Evolutionary conservation across 768 basidiomycete species (phyloP).

Genomic region (Boletus tylopilopsis): DNA sequence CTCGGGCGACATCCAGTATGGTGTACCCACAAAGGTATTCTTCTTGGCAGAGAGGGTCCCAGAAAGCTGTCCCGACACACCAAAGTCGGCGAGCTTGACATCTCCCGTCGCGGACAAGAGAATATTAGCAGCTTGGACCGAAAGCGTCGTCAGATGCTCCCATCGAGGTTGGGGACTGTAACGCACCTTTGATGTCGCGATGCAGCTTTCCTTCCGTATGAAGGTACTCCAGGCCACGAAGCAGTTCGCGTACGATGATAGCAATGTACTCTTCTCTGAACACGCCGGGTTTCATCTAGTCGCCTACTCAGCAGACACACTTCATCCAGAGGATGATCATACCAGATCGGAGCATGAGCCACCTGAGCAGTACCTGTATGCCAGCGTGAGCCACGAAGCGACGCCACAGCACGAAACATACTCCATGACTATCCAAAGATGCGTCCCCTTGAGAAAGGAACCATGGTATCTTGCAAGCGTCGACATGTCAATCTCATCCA

Average conservation of each 20-base stretch:
- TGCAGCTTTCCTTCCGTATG: constrained; percentile 96
- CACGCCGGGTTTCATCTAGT: constrained; percentile 95
- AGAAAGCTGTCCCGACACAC: constrained; percentile 95
- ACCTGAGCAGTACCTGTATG: constrained; percentile 85
- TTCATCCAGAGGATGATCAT: constrained; percentile 27
- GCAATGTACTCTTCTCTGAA: constrained; percentile 99
- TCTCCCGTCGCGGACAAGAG: constrained; percentile 88
- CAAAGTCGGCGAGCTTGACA: constrained; percentile 98
- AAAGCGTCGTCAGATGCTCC: not conserved
- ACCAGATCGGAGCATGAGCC: constrained; percentile 98
- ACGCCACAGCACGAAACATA: constrained; percentile 34
- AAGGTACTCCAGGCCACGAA: constrained; percentile 91
- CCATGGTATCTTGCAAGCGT: constrained; percentile 77
- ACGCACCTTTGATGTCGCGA: constrained; percentile 94
- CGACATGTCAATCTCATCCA: constrained; percentile 30
- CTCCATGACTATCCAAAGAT: constrained; percentile 99
- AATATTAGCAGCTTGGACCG: constrained; percentile 79
- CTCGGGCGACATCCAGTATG: constrained; percentile 99
- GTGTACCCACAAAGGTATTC: constrained; percentile 97
- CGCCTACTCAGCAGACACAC: constrained; percentile 6
- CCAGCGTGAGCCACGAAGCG: constrained; percentile 8
- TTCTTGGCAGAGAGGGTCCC: constrained; percentile 92
- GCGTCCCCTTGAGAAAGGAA: constrained; percentile 90
- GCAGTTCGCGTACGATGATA: constrained; percentile 89
- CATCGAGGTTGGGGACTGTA: not conserved